Evolutionary conservation across 2,329 filamentous ascomycete species (phyloP), one percentile per base, ranked within the genome.

Genomic region (Paecilomyces sp.): DNA sequence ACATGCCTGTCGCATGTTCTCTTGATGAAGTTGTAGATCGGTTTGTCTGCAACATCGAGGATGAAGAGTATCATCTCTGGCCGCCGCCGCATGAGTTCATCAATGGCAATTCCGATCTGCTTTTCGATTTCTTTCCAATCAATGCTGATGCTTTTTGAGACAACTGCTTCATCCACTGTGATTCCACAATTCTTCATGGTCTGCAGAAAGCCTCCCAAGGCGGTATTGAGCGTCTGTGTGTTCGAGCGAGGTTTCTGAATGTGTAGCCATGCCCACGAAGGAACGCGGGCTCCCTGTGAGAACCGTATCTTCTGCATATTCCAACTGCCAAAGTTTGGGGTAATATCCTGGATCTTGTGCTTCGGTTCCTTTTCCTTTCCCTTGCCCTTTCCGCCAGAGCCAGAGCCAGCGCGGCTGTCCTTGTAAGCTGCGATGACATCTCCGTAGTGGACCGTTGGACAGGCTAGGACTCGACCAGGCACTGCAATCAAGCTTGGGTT

Each of bases 21-120:
- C 74, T 94, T 94, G 70, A 95, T 80, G 5, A 72, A 76, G 62
- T 83, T 82, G 73, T 93, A 92, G 1, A 86, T 64, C 55, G 75
- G 75, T 24, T 81, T 74, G 60, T 85, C 79, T 77, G 13, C 74
- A 69, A 11, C 80, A 76, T 0, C 41, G 41, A 90, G 74, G n/a
- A 92, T 76, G 12, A 90, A 77, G 11, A 90, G 75, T 0, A 91
- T 71, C 52, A 89, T 58, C 5, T 62, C 25, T 3, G 71, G 68
- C 6, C 65, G 61, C 53, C 52, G 53, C 0, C 25, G 36, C 56
- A 69, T 66, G 13, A 74, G 57, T 3, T 60, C 51, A 28, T 57
- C 54, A 22, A 75, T 64, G 3, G 66, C 66, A 2, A 55, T 31
- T 28, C 69, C 63, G 33, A 74, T 67, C 1, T 57, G 52, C 0